phyloP scores from a whole-genome alignment of 1,284 basidiomycete genomes.

The Heimioporus retisporus region DNA sequence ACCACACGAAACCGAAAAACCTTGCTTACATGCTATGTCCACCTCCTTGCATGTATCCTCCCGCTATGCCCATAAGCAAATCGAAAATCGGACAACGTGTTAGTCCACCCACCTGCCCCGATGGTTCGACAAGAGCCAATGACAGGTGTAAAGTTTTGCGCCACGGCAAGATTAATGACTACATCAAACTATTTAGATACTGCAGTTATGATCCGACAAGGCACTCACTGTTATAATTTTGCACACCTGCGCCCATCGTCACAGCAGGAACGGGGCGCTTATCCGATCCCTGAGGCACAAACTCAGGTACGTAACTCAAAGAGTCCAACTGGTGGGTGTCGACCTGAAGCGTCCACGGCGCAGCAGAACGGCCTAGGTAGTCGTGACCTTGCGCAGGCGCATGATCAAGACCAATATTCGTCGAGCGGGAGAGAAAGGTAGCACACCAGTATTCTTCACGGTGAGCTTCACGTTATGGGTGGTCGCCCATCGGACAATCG shows the following conservation, averaged over 20 bases:
- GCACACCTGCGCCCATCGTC: constrained; percentile 29
- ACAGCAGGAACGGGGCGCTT: constrained; percentile 26
- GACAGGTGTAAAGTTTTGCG: constrained; percentile 23
- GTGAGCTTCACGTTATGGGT: constrained; percentile 33
- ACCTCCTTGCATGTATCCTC: constrained; percentile 38
- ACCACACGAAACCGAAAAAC: background rate
- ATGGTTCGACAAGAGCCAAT: constrained; percentile 31
- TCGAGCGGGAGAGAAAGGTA: background rate
- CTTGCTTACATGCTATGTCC: constrained; percentile 31
- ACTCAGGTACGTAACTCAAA: constrained; percentile 29
- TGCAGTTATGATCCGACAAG: too few relatives aligned
- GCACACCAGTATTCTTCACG: constrained; percentile 35
- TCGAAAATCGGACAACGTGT: too few relatives aligned
- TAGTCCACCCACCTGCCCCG: constrained; percentile 20
- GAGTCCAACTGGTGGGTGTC: constrained; percentile 28
- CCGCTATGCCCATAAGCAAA: constrained; percentile 16
- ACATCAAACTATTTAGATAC: too few relatives aligned
- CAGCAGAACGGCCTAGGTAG: constrained; percentile 32
- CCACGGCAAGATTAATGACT: constrained; percentile 18
- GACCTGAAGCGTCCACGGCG: constrained; percentile 35
- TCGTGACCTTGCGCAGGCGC: constrained; percentile 30
- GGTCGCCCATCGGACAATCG: constrained; percentile 31
- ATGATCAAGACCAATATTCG: background rate
- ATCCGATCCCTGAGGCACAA: constrained; percentile 32
- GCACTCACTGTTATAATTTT: constrained; percentile 26